Conservation (phyloP, 257 asterid genomes). For the Thymus mandschuricus region DNA sequence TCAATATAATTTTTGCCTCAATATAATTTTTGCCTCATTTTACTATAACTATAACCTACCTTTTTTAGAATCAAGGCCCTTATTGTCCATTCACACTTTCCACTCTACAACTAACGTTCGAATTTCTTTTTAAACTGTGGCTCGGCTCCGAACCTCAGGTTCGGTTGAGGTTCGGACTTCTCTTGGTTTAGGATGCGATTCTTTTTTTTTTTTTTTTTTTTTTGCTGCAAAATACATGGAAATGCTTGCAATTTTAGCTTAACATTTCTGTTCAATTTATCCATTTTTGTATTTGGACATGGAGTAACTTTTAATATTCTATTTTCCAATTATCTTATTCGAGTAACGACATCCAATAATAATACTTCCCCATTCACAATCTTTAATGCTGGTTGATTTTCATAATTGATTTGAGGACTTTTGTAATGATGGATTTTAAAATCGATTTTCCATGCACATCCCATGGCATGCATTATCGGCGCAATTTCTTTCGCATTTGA, state of each 20-base stretch:
- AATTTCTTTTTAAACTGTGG: conserved; percentile 48
- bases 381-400: too few species aligned
- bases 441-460: too few species aligned
- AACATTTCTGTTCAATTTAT: not conserved
- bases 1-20: too few species aligned
- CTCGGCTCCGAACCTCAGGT: conserved; percentile 52
- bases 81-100: conserved; percentile 19
- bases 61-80: not conserved
- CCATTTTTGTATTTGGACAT: not conserved
- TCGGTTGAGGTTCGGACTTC: conserved; percentile 26
- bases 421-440: too few species aligned
- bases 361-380: too few species aligned
- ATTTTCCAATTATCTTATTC: not conserved
- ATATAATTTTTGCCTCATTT: too few species aligned
- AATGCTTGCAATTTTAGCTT: not conserved
- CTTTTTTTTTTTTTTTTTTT: too few species aligned
- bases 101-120: conserved; percentile 51
- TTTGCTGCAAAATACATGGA: not conserved
- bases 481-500: too few species aligned
- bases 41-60: too few species aligned
- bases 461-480: too few species aligned
- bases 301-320: not conserved
- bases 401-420: too few species aligned
- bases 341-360: too few species aligned
- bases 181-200: conserved; percentile 2